Percentiles rank a stretch among this genome's conserved stretches.
Evolutionary conservation across 352 stramenopile genomes (phyloP).

Genomic region (Halophytophthora polymorphica): DNA sequence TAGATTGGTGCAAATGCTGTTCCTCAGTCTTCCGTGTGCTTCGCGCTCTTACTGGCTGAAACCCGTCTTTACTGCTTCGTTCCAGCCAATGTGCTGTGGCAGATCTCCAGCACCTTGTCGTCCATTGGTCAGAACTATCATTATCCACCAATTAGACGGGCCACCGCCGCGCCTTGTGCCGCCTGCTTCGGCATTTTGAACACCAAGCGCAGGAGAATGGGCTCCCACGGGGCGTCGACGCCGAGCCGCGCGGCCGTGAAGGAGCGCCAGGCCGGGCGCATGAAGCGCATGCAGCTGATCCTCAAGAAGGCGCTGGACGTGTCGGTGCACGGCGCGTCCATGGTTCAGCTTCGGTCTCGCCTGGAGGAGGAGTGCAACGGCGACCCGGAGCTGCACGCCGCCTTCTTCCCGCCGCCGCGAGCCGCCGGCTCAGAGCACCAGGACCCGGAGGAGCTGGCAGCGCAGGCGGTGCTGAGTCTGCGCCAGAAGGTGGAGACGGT

Average conservation of each 20-base stretch:
- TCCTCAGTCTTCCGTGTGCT: neutral
- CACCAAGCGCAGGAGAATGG: slow-evolving; percentile 4
- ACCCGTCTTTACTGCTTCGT: no score
- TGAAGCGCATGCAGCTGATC: slow-evolving; percentile 58
- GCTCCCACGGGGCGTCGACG: slow-evolving; percentile 6
- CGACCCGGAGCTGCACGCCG: slow-evolving; percentile 45
- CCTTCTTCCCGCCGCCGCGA: slow-evolving; percentile 33
- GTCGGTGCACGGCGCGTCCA: slow-evolving; percentile 44
- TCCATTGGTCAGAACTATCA: no score
- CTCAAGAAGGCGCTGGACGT: slow-evolving; percentile 67
- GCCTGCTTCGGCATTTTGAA: slow-evolving; percentile 8
- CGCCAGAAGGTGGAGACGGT: slow-evolving; percentile 50
- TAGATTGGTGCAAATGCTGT: neutral
- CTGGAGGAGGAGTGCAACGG: slow-evolving; percentile 50
- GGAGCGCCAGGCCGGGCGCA: slow-evolving; percentile 27
- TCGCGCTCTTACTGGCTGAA: no score
- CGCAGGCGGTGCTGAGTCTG: slow-evolving; percentile 49
- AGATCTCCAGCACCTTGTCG: no score
- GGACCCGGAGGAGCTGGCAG: slow-evolving; percentile 42
- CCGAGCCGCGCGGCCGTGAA: slow-evolving; percentile 10
- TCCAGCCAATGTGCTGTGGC: no score
- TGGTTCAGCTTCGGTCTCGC: slow-evolving; percentile 42
- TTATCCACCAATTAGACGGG: no score
- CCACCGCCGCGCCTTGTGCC: no score
- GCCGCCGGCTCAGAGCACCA: slow-evolving; percentile 21